phyloP scores from a whole-genome alignment of 176 grass and related monocot species.

The Zea mays region DNA sequence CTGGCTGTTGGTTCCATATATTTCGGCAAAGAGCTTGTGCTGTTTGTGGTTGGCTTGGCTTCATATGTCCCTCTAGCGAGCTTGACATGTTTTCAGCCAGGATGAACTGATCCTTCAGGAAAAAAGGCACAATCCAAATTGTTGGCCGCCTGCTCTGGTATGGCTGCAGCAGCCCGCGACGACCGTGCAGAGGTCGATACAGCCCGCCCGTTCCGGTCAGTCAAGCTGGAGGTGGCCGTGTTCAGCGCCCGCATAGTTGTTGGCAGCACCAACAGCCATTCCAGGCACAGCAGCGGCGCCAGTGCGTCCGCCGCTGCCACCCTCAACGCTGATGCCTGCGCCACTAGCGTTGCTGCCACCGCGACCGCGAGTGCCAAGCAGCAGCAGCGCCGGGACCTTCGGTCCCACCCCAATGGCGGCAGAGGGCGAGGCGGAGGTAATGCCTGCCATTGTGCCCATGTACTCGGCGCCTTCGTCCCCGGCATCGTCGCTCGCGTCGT shows the following conservation, averaged over 20 bases:
- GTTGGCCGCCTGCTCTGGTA: not conserved
- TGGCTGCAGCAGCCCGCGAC: not conserved
- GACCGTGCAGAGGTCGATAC: conserved; percentile 64
- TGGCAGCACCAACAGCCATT: conserved; percentile 19
- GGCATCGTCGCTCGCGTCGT: conserved; percentile 49
- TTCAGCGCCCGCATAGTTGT: conserved; percentile 71
- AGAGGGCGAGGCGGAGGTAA: conserved; percentile 25
- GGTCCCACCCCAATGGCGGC: conserved; percentile 29
- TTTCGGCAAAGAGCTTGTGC: not conserved
- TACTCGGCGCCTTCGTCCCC: conserved; percentile 68
- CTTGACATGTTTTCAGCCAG: not conserved
- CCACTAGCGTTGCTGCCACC: not conserved
- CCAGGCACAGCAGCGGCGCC: conserved; percentile 11
- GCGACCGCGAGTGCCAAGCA: not conserved
- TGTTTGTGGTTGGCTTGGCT: not conserved
- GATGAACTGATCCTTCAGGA: not conserved
- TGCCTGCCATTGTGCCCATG: conserved; percentile 46
- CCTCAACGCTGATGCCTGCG: not conserved
- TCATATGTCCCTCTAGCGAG: too few relatives aligned
- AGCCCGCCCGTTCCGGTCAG: conserved; percentile 59
- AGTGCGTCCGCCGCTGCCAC: not conserved
- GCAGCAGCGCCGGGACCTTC: conserved; percentile 2
- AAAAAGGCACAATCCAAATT: not conserved
- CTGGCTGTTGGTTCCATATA: too few relatives aligned
- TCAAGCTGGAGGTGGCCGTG: conserved; percentile 76